phyloP scores from a whole-genome alignment of 2,329 filamentous ascomycete genomes.

The Aspergillus arachidicola region DNA sequence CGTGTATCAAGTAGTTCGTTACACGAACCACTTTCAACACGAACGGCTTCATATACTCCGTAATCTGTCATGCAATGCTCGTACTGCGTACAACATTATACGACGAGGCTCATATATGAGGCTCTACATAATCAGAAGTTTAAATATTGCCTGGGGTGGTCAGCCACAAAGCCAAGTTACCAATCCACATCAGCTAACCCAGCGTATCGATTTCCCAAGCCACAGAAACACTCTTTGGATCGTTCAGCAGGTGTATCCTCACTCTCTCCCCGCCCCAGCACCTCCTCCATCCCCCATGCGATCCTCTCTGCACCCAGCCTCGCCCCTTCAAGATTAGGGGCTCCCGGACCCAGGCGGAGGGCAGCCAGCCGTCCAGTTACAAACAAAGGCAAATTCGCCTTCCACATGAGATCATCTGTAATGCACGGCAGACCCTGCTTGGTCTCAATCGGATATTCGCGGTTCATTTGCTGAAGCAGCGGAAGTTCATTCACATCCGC shows the following conservation, averaged over 20 bases:
- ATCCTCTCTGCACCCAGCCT: constrained; percentile 73
- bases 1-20: background rate
- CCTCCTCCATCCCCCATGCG: constrained; percentile 68
- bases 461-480: constrained; percentile 61
- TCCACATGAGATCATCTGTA: constrained; percentile 77
- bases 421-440: constrained; percentile 71
- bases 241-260: constrained; percentile 25
- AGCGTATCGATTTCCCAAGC: constrained; percentile 44
- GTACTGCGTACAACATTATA: no score
- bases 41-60: background rate
- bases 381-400: constrained; percentile 71
- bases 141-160: background rate
- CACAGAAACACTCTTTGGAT: constrained; percentile 41
- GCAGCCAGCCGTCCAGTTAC: constrained; percentile 69
- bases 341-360: constrained; percentile 70
- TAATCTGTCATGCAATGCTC: background rate
- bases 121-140: background rate
- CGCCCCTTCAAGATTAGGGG: constrained; percentile 73
- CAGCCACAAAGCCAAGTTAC: constrained; percentile 6
- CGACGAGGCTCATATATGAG: background rate
- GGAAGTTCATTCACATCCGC: constrained; percentile 64
- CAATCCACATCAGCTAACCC: constrained; percentile 27
- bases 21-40: background rate
- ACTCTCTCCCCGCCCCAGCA: constrained; percentile 41
- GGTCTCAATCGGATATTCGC: constrained; percentile 62